These are phyloP conservation scores for Gossypium mustelinum DNA, from an alignment of 345 rosid genomes.

Conservation along the genomic window DNA sequence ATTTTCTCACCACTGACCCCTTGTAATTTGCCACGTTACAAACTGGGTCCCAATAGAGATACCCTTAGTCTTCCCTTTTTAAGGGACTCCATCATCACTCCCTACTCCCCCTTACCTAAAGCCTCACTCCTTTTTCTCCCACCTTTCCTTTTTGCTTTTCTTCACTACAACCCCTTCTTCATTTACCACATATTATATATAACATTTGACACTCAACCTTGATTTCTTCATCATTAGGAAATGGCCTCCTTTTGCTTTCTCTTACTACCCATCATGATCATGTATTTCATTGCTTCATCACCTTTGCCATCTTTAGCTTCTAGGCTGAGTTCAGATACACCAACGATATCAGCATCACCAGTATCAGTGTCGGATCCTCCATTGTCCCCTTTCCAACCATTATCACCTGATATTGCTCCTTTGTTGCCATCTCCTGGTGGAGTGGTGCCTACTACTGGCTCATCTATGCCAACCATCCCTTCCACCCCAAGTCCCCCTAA, in stretches of 20 bases:
- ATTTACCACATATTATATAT: background rate
- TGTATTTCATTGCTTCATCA: slow-evolving; percentile 28
- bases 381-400: slow-evolving; percentile 36
- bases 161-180: background rate
- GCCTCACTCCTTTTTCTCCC: background rate
- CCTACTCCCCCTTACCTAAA: slow-evolving; percentile 14
- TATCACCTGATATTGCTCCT: slow-evolving; percentile 79
- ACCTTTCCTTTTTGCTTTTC: background rate
- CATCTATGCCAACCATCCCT: slow-evolving; percentile 70
- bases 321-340: slow-evolving; percentile 15
- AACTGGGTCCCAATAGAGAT: slow-evolving; percentile 17
- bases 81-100: slow-evolving; percentile 23
- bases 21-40: slow-evolving; percentile 26
- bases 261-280: slow-evolving; percentile 26
- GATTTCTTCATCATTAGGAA: slow-evolving; percentile 54
- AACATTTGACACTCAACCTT: slow-evolving; percentile 29
- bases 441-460: slow-evolving; percentile 36
- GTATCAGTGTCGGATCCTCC: slow-evolving; percentile 28
- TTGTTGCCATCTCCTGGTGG: slow-evolving; percentile 70
- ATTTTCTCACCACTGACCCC: slow-evolving; percentile 23
- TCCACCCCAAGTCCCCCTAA: slow-evolving; percentile 81
- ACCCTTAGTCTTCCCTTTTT: slow-evolving; percentile 22
- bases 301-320: slow-evolving; percentile 35
- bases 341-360: slow-evolving; percentile 36
- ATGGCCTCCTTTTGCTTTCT: slow-evolving; percentile 48